Conservation (phyloP, 2,329 filamentous ascomycete species). For the Aspergillus terreus region DNA sequence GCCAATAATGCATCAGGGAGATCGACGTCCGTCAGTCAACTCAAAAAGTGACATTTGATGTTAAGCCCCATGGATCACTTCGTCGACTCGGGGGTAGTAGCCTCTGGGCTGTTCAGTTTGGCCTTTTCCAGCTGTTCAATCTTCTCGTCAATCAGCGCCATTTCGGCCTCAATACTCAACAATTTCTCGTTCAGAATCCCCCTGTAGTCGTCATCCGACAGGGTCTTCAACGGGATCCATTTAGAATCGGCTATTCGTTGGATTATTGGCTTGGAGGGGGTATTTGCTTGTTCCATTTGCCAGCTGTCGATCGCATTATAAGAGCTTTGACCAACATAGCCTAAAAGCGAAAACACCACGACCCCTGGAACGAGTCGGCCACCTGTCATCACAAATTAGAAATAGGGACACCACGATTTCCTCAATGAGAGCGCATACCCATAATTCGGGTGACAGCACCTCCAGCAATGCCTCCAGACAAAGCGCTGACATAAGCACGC, state of each 20-base stretch:
- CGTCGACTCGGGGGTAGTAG: background rate
- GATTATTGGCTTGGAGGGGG: slow-evolving; percentile 40
- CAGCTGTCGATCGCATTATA: slow-evolving; percentile 52
- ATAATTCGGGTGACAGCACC: slow-evolving; percentile 55
- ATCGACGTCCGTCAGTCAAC: too few species aligned
- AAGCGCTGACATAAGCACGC: slow-evolving; percentile 62
- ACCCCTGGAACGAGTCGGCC: slow-evolving; percentile 57
- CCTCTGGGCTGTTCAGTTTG: slow-evolving; percentile 9
- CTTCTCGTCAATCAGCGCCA: slow-evolving; percentile 73
- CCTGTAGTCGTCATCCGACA: slow-evolving; percentile 71
- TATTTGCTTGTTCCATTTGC: slow-evolving; percentile 37
- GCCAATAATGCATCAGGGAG: too few species aligned
- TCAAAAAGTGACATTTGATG: background rate
- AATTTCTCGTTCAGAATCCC: slow-evolving; percentile 68
- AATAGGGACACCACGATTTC: background rate
- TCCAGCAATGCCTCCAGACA: slow-evolving; percentile 67
- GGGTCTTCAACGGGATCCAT: slow-evolving; percentile 67
- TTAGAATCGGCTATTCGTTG: slow-evolving; percentile 56
- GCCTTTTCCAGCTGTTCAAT: slow-evolving; percentile 53
- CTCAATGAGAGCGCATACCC: slow-evolving; percentile 33
- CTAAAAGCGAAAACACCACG: slow-evolving; percentile 57
- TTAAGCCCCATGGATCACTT: background rate
- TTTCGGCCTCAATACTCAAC: slow-evolving; percentile 68
- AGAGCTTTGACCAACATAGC: slow-evolving; percentile 53
- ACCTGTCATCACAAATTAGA: slow-evolving; percentile 40